Conservation (phyloP, 2,329 filamentous ascomycete genomes). For the Macrophomina pseudophaseolina region DNA sequence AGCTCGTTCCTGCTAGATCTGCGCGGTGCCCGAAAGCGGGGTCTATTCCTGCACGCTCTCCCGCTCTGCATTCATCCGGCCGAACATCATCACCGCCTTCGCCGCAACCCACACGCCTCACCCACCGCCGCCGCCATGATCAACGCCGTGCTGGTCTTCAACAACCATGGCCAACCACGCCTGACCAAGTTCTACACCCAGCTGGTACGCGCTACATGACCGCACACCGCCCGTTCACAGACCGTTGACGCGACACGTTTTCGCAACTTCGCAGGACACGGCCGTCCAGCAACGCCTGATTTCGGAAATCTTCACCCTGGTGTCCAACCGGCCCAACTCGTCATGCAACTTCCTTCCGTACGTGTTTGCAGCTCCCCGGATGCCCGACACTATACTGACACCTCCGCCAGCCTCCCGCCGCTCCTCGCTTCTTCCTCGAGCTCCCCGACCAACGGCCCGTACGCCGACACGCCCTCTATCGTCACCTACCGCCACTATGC, state of each 20-base stretch:
- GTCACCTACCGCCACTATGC: slow-evolving; percentile 98
- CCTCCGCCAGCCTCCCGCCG: slow-evolving; percentile 65
- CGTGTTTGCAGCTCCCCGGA: slow-evolving; percentile 35
- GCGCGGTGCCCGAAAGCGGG: background rate
- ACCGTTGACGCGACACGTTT: slow-evolving; percentile 12
- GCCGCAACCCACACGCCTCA: slow-evolving; percentile 3
- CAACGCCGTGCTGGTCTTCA: slow-evolving; percentile 98
- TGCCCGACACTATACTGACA: background rate
- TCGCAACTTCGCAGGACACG: slow-evolving; percentile 71
- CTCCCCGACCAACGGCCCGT: slow-evolving; percentile 56
- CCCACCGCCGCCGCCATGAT: slow-evolving; percentile 68
- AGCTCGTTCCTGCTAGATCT: slow-evolving; percentile 7
- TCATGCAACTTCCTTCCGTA: slow-evolving; percentile 95
- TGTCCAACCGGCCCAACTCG: slow-evolving; percentile 86
- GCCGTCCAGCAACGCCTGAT: slow-evolving; percentile 96
- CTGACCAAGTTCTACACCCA: slow-evolving; percentile 99
- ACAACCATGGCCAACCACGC: slow-evolving; percentile 94
- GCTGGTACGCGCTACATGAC: slow-evolving; percentile 62
- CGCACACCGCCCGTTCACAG: background rate
- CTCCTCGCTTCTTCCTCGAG: slow-evolving; percentile 57
- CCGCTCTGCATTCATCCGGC: background rate
- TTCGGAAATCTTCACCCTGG: slow-evolving; percentile 94
- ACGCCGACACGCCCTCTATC: slow-evolving; percentile 89
- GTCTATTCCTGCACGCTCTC: background rate
- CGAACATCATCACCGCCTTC: background rate